Evolutionary conservation across 352 stramenopile genomes (phyloP).

Genomic region (Pythium periplocum): DNA sequence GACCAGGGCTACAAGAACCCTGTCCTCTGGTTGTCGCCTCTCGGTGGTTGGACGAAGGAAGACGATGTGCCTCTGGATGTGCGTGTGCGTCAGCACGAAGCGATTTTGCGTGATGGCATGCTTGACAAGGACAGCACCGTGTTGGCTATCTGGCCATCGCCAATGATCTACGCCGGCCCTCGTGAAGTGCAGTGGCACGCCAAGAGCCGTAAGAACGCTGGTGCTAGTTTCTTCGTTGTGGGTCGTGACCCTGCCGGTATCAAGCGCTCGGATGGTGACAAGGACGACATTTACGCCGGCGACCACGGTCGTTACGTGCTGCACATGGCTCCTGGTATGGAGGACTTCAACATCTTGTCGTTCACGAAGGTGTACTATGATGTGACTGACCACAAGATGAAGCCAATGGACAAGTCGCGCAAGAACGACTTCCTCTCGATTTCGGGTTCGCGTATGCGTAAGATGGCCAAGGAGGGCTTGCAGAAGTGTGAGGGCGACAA

Average conservation of each 20-base stretch:
- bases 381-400: constrained; percentile 97
- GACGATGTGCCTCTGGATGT: constrained; percentile 98
- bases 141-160: constrained; percentile 97
- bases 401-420: constrained; percentile 88
- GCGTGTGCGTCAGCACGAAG: constrained; percentile 95
- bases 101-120: constrained; percentile 89
- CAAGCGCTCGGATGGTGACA: constrained; percentile 92
- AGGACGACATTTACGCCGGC: constrained; percentile 96
- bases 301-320: constrained; percentile 97
- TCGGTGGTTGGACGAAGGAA: constrained; percentile 97
- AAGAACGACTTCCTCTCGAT: constrained; percentile 98
- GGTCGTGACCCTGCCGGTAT: constrained; percentile 97
- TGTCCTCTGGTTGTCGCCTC: constrained; percentile 95
- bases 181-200: constrained; percentile 98
- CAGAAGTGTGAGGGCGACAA: constrained; percentile 82
- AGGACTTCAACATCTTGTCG: constrained; percentile 92
- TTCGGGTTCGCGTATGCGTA: constrained; percentile 96
- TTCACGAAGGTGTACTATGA: constrained; percentile 98
- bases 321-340: constrained; percentile 94
- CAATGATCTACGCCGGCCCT: constrained; percentile 98
- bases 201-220: constrained; percentile 94
- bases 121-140: constrained; percentile 96
- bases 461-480: constrained; percentile 93
- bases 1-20: constrained; percentile 93
- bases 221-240: constrained; percentile 97